These are phyloP conservation scores for Globisporangium lucens DNA, from an alignment of 352 stramenopile genomes.

Conservation along the genomic window DNA sequence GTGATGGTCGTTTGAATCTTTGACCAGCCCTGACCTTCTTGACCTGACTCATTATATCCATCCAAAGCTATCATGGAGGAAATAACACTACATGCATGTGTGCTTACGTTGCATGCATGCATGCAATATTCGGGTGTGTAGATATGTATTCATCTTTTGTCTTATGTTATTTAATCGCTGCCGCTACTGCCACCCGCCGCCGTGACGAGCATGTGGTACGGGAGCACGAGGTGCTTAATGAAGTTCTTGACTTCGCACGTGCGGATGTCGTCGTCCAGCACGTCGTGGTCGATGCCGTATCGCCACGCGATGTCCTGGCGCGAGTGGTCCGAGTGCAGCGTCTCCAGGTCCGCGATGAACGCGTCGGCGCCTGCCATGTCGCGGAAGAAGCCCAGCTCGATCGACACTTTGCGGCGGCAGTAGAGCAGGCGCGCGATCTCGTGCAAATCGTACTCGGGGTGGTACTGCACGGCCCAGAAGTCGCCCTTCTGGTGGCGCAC, in stretches of 20 bases:
- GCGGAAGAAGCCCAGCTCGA: slow-evolving; percentile 60
- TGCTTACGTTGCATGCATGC: neutral
- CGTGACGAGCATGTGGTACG: slow-evolving; percentile 32
- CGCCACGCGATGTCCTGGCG: slow-evolving; percentile 60
- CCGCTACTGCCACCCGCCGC: no score
- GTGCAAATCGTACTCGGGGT: slow-evolving; percentile 76
- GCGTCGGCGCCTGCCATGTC: slow-evolving; percentile 44
- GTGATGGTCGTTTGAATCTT: neutral
- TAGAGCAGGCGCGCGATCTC: slow-evolving; percentile 70
- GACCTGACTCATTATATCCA: neutral
- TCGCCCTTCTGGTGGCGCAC: slow-evolving; percentile 62
- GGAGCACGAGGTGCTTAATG: slow-evolving; percentile 65
- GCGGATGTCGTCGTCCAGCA: slow-evolving; percentile 63
- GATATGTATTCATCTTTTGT: neutral
- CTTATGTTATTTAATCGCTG: neutral
- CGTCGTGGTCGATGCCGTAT: slow-evolving; percentile 59
- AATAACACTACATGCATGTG: no score
- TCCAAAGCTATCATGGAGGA: neutral
- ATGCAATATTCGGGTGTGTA: neutral
- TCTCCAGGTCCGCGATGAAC: slow-evolving; percentile 53
- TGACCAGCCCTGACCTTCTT: neutral
- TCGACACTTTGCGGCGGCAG: slow-evolving; percentile 61
- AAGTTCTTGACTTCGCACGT: slow-evolving; percentile 75
- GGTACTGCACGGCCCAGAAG: slow-evolving; percentile 80
- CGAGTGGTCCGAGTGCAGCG: slow-evolving; percentile 45